Base-by-base conservation (phyloP, 1,284 basidiomycete genomes). In the Erythrobasidium hasegawianum region DNA sequence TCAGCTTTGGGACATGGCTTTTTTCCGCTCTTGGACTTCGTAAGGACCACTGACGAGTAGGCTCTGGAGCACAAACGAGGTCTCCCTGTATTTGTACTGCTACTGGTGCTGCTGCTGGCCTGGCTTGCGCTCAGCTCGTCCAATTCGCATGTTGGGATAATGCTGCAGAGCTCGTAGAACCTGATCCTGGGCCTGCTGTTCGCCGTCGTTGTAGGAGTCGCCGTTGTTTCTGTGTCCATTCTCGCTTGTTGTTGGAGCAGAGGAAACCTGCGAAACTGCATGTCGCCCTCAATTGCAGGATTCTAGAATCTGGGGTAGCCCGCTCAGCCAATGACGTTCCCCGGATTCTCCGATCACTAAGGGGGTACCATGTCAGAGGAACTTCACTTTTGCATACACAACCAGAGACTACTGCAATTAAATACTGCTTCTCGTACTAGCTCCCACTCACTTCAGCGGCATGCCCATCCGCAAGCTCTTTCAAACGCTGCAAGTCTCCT, bases 401-500 rank as follows among this genome's bases (percentile, higher is more conserved):
- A 33, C 33, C 5, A 33, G 33, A 33, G 4, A 33, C 43, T 47
- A 47, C 43, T 47, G 22, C 8, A 47, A n/a, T n/a, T n/a, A n/a
- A n/a, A 16, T 18, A 24, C 16, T 47, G 8, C 43, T 24, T 16
- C n/a, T n/a, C n/a, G n/a, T n/a, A n/a, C n/a, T n/a, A 47, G 7
- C 8, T 24, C 16, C 50, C 26, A 20, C 7, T 24, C 5, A 29
- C 26, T 53, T 53, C 43, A 14, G 43, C 43, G 14, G 50, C 50
- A 53, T 53, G 24, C 2, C 11, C 45, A 20, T 65, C 62, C 16
- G 67, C 67, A 22, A 64, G 41, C 56, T 68, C 52, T 20, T 52
- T 65, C 57, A 70, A 39, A 33, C 60, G 29, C 20, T 67, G 67
- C 20, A 64, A 65, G 2, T 70, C 71, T 8, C 89, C 89, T 64